Evolutionary conservation across 306 rosid species (phyloP), one percentile per base, ranked within the genome.

Genomic region (Vigna nakashimae): DNA sequence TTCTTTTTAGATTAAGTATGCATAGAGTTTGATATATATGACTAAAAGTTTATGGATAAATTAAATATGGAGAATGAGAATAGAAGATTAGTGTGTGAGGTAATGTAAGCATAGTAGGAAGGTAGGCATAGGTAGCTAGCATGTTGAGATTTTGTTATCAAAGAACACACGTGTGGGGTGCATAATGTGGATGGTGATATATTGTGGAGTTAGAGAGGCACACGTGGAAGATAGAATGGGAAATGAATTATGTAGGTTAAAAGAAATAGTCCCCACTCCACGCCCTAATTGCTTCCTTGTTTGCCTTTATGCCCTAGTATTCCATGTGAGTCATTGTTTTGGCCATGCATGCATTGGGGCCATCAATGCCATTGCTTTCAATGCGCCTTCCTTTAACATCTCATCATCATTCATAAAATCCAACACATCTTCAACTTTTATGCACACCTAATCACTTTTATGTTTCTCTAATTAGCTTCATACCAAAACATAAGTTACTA

Each of bases 191-290:
- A 86, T 80, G 74, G 82, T 67, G 86, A 88, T 64, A 74, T 74
- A 48, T 71, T 71, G 86, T 81, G 89, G 89, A 85, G 79, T 81
- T 85, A 46, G 28, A 46, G 28, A 80, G 71, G 64, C 88, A 85
- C 89, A 86, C 92, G 95, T 84, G 92, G 84, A 79, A 66, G 82
- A 65, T 59, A 80, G 79, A 59, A 63, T 82, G 50, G 11, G 55
- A 34, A 34, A 34, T 34, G 38, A 34, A 34, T 34, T 34, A 34
- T 34, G 6, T 34, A 48, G 79, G 84, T 73, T 63, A 78, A 48
- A 57, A 52, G n/a, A 78, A 34, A 4, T 5, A 34, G 38, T 34
- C 38, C 38, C 38, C 7, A 34, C 38, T 34, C 38, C 6, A 5
- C 38, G 38, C 38, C 38, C 38, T 34, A 34, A 77, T 73, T 85